phyloP scores from a whole-genome alignment of 257 asterid genomes.

The Jacaranda copaia region DNA sequence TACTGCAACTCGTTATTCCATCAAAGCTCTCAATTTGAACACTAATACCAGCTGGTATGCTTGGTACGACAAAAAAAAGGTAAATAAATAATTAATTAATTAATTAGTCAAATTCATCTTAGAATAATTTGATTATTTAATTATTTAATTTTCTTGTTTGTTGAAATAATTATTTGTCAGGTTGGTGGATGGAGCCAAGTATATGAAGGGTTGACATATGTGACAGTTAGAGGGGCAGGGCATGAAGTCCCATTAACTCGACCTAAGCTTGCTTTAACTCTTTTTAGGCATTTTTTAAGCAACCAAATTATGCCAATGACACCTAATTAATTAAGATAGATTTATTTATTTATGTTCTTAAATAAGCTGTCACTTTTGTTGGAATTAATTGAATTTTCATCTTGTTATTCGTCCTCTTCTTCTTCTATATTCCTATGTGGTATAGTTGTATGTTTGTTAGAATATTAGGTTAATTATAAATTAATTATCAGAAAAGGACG shows the following conservation, averaged over 20 bases:
- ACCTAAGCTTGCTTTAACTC: conserved; percentile 58
- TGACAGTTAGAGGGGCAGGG: conserved; percentile 73
- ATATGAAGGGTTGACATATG: conserved; percentile 61
- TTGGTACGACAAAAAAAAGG: conserved; percentile 62
- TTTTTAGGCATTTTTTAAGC: conserved; percentile 58
- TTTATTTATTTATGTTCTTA: background rate
- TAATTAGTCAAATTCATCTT: background rate
- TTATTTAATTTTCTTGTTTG: background rate
- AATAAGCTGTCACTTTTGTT: background rate
- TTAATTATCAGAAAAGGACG: too few species aligned
- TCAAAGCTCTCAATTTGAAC: conserved; percentile 51
- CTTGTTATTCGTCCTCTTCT: background rate
- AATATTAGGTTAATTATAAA: too few species aligned
- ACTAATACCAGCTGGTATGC: conserved; percentile 57
- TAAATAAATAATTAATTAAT: conserved; percentile 21
- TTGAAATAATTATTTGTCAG: conserved; percentile 29
- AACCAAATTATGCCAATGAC: conserved; percentile 46
- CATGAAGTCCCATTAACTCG: conserved; percentile 67
- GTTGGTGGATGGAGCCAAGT: conserved; percentile 79
- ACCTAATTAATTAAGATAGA: conserved; percentile 32
- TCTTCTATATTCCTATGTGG: background rate
- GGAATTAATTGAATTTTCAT: background rate
- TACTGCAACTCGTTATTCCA: conserved; percentile 65
- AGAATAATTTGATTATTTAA: background rate
- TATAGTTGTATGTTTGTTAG: too few species aligned